Percentiles rank a stretch among this genome's conserved stretches.
phyloP scores from a whole-genome alignment of 495 filamentous ascomycete species.

The Neurospora intermedia region DNA sequence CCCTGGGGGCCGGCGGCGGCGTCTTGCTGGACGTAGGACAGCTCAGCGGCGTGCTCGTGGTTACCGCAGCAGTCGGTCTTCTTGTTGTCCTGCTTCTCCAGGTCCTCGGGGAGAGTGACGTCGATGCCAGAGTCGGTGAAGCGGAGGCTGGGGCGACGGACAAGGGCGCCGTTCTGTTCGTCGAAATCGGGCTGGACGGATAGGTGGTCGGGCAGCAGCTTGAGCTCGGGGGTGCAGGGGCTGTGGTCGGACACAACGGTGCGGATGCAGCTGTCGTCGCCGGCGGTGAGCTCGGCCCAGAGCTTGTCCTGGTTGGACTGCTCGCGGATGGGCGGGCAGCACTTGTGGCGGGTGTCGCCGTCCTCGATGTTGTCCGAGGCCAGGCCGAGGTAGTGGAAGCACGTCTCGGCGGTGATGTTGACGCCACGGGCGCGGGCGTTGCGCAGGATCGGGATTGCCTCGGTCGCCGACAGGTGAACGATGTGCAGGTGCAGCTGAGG shows the following conservation, averaged over 20 bases:
- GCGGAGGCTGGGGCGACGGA: constrained; percentile 6
- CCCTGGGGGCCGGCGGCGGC: not conserved
- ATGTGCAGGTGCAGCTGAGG: constrained; percentile 85
- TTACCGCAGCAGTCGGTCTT: not conserved
- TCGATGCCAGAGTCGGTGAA: constrained; percentile 39
- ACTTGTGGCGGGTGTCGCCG: constrained; percentile 94
- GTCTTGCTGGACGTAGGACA: not conserved
- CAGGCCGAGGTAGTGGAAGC: constrained; percentile 94
- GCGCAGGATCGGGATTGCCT: constrained; percentile 82
- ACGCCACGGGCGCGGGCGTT: constrained; percentile 68
- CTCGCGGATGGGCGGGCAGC: constrained; percentile 88
- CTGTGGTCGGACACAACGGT: constrained; percentile 97
- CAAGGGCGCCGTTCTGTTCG: constrained; percentile 17
- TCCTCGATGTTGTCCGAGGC: constrained; percentile 76
- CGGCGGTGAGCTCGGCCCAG: constrained; percentile 66
- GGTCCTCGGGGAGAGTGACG: constrained; percentile 21
- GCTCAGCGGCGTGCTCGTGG: not conserved
- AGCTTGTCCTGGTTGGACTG: constrained; percentile 77
- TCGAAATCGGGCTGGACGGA: constrained; percentile 12
- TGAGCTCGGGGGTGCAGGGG: constrained; percentile 89
- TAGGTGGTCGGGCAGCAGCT: constrained; percentile 66
- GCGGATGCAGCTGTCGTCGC: constrained; percentile 65
- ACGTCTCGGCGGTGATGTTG: constrained; percentile 93
- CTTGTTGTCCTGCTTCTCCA: not conserved
- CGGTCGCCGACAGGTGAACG: constrained; percentile 85